These are phyloP conservation scores for Rhizopogon vinicolor DNA, from an alignment of 768 basidiomycete genomes.

Conservation along the genomic window DNA sequence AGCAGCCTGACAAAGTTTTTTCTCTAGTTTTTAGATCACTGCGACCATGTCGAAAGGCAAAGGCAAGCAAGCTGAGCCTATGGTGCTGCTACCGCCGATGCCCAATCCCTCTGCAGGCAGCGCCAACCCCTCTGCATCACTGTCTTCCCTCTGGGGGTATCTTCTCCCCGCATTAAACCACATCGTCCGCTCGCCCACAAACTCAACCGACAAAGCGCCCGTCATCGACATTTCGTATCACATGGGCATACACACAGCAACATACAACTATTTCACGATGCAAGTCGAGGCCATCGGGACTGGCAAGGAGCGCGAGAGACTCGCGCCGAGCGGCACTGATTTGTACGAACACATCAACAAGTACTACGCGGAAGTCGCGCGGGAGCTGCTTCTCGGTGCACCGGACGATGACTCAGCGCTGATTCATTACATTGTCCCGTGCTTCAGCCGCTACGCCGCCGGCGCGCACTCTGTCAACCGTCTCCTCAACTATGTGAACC, in stretches of 20 bases:
- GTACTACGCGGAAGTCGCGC: slow-evolving; percentile 58
- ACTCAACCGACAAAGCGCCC: slow-evolving; percentile 57
- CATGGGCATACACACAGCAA: slow-evolving; percentile 76
- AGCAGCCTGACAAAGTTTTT: neutral
- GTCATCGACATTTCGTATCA: slow-evolving; percentile 69
- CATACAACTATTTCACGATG: slow-evolving; percentile 75
- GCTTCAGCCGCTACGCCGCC: slow-evolving; percentile 64
- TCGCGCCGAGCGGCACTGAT: slow-evolving; percentile 52
- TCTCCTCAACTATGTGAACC: slow-evolving; percentile 67
- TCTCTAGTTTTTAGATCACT: neutral
- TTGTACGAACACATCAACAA: slow-evolving; percentile 71
- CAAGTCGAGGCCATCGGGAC: slow-evolving; percentile 44
- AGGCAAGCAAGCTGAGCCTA: slow-evolving; percentile 21
- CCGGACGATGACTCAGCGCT: slow-evolving; percentile 64
- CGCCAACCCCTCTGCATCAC: slow-evolving; percentile 69
- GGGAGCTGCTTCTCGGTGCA: slow-evolving; percentile 57
- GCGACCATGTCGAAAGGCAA: slow-evolving; percentile 25
- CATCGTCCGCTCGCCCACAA: slow-evolving; percentile 66
- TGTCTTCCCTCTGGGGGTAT: slow-evolving; percentile 72
- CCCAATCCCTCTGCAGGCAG: slow-evolving; percentile 57
- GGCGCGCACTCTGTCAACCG: slow-evolving; percentile 67
- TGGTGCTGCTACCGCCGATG: slow-evolving; percentile 30
- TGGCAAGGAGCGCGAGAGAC: slow-evolving; percentile 23
- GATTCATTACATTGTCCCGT: slow-evolving; percentile 65
- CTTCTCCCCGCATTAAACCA: slow-evolving; percentile 72